Base-by-base conservation (phyloP, 2,329 filamentous ascomycete species). In the Ascocoryne sarcoides region DNA sequence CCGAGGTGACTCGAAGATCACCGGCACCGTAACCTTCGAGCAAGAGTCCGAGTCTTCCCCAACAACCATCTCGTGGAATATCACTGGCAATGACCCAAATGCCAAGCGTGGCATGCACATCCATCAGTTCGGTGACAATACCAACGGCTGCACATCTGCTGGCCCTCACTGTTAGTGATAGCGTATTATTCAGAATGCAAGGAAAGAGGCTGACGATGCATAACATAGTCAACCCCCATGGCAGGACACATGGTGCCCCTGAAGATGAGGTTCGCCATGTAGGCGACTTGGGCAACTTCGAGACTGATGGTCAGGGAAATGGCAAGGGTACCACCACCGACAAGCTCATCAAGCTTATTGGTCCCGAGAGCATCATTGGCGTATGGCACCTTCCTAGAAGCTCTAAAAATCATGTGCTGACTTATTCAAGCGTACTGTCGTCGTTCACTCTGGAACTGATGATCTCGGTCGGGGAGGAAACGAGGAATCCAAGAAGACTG, bases 91-190 rank as follows among this genome's bases (percentile, higher is more conserved):
- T 70, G 89, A 96, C 64, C 61, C 90, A 69, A 95, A 94, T 66
- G 89, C 92, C 62, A 79, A 94, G 80, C 90, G 92, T 69, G 92
- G 87, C 68, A 88, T 96, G 77, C 92, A 98, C 76, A 82, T 98
- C 62, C 92, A 98, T 75, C 86, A 92, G 67, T 98, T 95, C 62
- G 92, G 92, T 65, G 92, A 96, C 78, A 96, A 96, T 79, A 96
- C 92, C 76, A 98, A 98, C 71, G 92, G 92, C 67, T 98, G 92
- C 84, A 96, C 90, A 54, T 94, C 85, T 54, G 92, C 92, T 54
- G 92, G 92, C 40, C 90, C 92, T 68, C 92, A 98, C 75, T 98
- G 88, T 94, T 73, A 64, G 85, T 70, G 20, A 28, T 29, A 35
- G 20, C 12, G 32, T 19, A 20, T 35, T 19, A 7, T 3, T 17